Conservation (phyloP, 768 basidiomycete species). For the Porpolomopsis calyptriformis region DNA sequence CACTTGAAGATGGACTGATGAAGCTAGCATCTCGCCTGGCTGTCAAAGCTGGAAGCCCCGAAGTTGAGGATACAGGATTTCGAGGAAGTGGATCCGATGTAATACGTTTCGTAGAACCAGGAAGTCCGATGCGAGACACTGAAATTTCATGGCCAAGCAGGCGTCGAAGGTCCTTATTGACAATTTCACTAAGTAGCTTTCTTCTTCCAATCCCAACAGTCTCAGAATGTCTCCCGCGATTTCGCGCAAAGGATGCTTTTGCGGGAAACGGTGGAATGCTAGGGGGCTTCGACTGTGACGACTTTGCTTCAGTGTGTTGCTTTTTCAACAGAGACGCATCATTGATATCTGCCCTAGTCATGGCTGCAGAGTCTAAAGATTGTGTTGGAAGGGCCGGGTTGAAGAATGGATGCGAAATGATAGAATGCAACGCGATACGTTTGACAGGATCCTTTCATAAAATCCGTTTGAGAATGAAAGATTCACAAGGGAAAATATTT, state of each 20-base stretch:
- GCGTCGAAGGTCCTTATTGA: conserved; percentile 15
- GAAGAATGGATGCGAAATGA: conserved; percentile 25
- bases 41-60: not conserved
- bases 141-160: conserved; percentile 13
- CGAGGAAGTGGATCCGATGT: conserved; percentile 24
- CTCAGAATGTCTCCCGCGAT: conserved; percentile 5
- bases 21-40: not conserved
- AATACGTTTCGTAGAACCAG: conserved; percentile 16
- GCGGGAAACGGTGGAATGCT: conserved; percentile 1
- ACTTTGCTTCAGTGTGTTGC: conserved; percentile 8
- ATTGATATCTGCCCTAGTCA: not conserved
- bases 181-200: conserved; percentile 12
- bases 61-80: not conserved
- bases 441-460: conserved; percentile 17
- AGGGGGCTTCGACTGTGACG: conserved; percentile 3
- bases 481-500: not conserved
- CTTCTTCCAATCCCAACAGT: not conserved
- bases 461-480: not conserved
- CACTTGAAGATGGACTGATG: not conserved
- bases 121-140: not conserved
- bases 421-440: conserved; percentile 18
- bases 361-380: conserved; percentile 1
- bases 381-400: conserved; percentile 11
- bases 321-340: conserved; percentile 5
- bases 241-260: not conserved